phyloP scores from a whole-genome alignment of 345 rosid genomes.

The Gossypium raimondii region DNA sequence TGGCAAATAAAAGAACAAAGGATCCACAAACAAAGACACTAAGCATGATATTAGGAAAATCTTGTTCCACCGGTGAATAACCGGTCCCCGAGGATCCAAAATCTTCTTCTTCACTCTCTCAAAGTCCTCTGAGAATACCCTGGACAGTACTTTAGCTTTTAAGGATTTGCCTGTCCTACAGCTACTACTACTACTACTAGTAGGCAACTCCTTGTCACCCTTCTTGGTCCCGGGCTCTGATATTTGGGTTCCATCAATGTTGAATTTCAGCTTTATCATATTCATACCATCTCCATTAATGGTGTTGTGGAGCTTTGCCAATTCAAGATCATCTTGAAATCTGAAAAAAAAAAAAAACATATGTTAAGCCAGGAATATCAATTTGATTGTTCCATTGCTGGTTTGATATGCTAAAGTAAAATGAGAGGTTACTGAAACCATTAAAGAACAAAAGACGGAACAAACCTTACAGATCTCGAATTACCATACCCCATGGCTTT shows the following conservation, averaged over 20 bases:
- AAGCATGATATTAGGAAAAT: slow-evolving; percentile 65
- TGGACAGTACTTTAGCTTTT: slow-evolving; percentile 64
- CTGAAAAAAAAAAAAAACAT: slow-evolving; percentile 30
- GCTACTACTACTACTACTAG: slow-evolving; percentile 1
- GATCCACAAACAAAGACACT: slow-evolving; percentile 76
- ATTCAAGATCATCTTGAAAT: slow-evolving; percentile 55
- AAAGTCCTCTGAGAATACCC: slow-evolving; percentile 75
- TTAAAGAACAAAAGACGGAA: slow-evolving; percentile 12
- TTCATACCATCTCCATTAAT: slow-evolving; percentile 38
- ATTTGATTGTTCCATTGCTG: not conserved
- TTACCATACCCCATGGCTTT: slow-evolving; percentile 35
- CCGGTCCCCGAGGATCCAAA: slow-evolving; percentile 71
- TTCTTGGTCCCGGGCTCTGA: slow-evolving; percentile 24
- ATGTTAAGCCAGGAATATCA: not conserved
- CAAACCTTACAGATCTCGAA: slow-evolving; percentile 77
- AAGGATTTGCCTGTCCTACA: slow-evolving; percentile 37
- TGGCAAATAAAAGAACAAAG: slow-evolving; percentile 73
- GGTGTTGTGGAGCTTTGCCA: slow-evolving; percentile 29
- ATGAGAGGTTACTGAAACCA: not conserved
- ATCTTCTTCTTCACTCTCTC: slow-evolving; percentile 56
- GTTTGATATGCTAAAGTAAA: not conserved
- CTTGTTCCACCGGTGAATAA: slow-evolving; percentile 62
- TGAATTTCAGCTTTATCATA: slow-evolving; percentile 36
- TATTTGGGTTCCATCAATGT: slow-evolving; percentile 46
- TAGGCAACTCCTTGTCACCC: slow-evolving; percentile 18